phyloP scores from a whole-genome alignment of 2,329 filamentous ascomycete genomes.

The Cercospora brassicicola region DNA sequence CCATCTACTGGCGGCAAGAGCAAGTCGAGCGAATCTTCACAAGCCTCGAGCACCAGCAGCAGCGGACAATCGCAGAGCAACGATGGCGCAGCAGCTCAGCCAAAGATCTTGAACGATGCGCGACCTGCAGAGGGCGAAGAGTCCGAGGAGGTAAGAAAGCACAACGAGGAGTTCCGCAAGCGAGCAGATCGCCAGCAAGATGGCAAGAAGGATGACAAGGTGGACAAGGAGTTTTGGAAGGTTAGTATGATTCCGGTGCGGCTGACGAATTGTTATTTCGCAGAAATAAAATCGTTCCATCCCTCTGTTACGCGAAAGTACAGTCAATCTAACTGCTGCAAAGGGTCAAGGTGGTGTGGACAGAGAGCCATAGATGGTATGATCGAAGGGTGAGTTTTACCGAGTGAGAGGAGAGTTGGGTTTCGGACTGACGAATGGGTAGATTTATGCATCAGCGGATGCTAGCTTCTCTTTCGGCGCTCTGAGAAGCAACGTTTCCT shows the following conservation, averaged over 20 bases:
- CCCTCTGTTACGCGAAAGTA: neutral
- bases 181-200: conserved; percentile 41
- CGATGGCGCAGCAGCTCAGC: neutral
- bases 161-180: conserved; percentile 47
- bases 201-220: conserved; percentile 15
- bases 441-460: neutral
- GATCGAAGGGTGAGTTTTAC: neutral
- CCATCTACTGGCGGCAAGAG: conserved; percentile 9
- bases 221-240: conserved; percentile 11
- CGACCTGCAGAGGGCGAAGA: conserved; percentile 13
- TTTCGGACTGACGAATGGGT: neutral
- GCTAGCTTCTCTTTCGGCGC: neutral
- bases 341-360: neutral
- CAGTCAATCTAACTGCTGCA: conserved; percentile 1
- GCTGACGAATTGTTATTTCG: neutral
- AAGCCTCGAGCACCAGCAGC: neutral
- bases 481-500: neutral
- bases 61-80: neutral
- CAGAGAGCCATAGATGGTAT: neutral
- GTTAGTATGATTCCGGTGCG: conserved; percentile 5
- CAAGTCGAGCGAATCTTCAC: neutral
- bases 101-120: conserved; percentile 16
- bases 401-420: neutral
- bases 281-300: neutral
- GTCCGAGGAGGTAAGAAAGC: conserved; percentile 17